Conservation (phyloP, 306 rosid genomes). For the Boehmeria nivea region DNA sequence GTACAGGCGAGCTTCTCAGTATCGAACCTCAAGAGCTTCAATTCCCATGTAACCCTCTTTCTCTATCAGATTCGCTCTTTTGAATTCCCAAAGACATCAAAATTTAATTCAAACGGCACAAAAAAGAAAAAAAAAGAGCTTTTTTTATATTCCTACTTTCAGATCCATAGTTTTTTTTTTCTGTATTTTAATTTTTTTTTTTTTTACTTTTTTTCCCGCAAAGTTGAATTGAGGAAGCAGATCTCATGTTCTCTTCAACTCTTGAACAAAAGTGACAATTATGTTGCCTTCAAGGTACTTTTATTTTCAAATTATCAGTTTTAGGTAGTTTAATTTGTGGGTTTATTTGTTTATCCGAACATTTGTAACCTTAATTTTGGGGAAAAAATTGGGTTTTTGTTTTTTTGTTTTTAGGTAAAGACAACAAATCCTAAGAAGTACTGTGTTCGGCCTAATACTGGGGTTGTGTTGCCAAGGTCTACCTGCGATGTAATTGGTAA, state of each 20-base stretch:
- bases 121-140: too few relatives aligned
- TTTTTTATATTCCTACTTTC: background rate
- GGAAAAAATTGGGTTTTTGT: constrained; percentile 23
- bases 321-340: background rate
- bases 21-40: constrained; percentile 82
- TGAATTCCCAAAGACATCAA: background rate
- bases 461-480: constrained; percentile 79
- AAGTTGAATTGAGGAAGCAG: constrained; percentile 93
- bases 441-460: constrained; percentile 95
- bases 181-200: constrained; percentile 25
- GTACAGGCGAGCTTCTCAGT: constrained; percentile 75
- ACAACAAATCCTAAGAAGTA: constrained; percentile 93
- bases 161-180: constrained; percentile 26
- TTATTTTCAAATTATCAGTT: background rate
- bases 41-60: constrained; percentile 54
- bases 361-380: constrained; percentile 25
- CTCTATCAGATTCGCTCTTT: background rate
- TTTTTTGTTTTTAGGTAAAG: constrained; percentile 57
- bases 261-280: constrained; percentile 57
- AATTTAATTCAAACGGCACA: too few relatives aligned
- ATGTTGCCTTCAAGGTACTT: constrained; percentile 73
- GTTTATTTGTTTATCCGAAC: background rate
- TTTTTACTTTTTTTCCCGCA: background rate
- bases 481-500: constrained; percentile 73
- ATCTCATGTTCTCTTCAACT: constrained; percentile 82